Evolutionary conservation across 2,329 filamentous ascomycete genomes (phyloP).

Genomic region (Pyrenophora tritici-repentis): DNA sequence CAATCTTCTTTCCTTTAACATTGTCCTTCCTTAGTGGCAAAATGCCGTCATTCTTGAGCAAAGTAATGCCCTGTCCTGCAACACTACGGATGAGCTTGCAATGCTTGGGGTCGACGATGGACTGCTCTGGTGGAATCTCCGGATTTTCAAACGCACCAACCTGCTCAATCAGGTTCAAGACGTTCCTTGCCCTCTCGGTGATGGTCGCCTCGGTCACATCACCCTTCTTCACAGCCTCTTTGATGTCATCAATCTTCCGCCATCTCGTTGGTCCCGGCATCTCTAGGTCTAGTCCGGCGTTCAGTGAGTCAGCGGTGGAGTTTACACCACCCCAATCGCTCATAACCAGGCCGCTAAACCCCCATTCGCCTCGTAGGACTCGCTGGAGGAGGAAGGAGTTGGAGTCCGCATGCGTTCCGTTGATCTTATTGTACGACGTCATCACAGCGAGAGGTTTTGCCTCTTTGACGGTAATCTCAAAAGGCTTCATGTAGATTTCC

Average conservation of each 20-base stretch:
- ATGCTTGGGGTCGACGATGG: constrained; percentile 66
- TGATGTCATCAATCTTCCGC: constrained; percentile 68
- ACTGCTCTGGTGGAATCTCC: constrained; percentile 60
- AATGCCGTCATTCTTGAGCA: constrained; percentile 72
- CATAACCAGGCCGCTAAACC: constrained; percentile 69
- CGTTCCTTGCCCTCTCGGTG: constrained; percentile 36
- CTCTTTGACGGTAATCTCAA: constrained; percentile 74
- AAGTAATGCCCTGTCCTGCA: constrained; percentile 69
- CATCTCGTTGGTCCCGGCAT: constrained; percentile 63
- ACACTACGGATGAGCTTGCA: constrained; percentile 66
- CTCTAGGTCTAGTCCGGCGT: constrained; percentile 46
- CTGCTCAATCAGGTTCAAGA: constrained; percentile 70
- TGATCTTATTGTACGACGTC: constrained; percentile 76
- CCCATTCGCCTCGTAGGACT: constrained; percentile 74
- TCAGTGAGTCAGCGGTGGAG: constrained; percentile 42
- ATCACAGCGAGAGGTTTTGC: constrained; percentile 70
- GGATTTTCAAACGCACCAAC: constrained; percentile 65
- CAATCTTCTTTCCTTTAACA: constrained; percentile 60
- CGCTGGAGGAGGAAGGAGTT: constrained; percentile 67
- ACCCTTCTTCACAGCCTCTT: constrained; percentile 44
- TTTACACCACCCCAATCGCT: constrained; percentile 64
- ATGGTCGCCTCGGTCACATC: constrained; percentile 56
- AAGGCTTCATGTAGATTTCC: constrained; percentile 61
- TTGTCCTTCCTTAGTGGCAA: constrained; percentile 69
- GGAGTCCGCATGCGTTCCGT: constrained; percentile 70